Percentiles rank a stretch among this genome's conserved stretches.
Conservation (phyloP, 345 rosid genomes). For the Crucihimalaya himalaica region DNA sequence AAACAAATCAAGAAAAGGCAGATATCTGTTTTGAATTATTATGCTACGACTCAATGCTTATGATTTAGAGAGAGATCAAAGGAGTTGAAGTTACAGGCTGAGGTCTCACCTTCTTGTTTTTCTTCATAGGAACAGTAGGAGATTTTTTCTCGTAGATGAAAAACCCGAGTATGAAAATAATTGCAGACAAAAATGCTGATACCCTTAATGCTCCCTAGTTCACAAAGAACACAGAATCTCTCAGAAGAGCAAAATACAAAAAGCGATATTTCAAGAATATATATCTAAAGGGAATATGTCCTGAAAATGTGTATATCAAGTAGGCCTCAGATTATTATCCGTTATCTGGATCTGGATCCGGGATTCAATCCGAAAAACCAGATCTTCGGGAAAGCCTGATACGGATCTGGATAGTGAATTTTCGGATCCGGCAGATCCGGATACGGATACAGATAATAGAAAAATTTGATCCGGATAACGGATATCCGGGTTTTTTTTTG, state of each 20-base stretch:
- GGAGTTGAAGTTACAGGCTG: not conserved
- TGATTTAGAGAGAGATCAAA: constrained; percentile 2
- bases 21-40: not conserved
- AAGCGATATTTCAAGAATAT: not conserved
- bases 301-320: not conserved
- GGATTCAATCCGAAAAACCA: too few species aligned
- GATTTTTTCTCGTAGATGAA: constrained; percentile 60
- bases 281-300: not conserved
- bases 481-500: too few species aligned
- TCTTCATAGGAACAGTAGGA: constrained; percentile 37
- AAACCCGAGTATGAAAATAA: constrained; percentile 58
- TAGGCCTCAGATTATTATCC: too few species aligned
- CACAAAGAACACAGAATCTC: constrained; percentile 9
- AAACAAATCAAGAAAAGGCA: constrained; percentile 6
- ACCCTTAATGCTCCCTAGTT: constrained; percentile 66
- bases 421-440: too few species aligned
- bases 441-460: too few species aligned
- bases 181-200: constrained; percentile 60
- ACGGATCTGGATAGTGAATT: too few species aligned
- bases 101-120: constrained; percentile 52
- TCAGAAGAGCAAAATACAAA: not conserved
- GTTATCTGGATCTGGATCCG: too few species aligned
- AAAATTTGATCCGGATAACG: too few species aligned
- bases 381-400: too few species aligned
- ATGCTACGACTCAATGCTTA: not conserved